Conservation (phyloP, 2,329 filamentous ascomycete species). For the Pyrenochaeta sp. region DNA sequence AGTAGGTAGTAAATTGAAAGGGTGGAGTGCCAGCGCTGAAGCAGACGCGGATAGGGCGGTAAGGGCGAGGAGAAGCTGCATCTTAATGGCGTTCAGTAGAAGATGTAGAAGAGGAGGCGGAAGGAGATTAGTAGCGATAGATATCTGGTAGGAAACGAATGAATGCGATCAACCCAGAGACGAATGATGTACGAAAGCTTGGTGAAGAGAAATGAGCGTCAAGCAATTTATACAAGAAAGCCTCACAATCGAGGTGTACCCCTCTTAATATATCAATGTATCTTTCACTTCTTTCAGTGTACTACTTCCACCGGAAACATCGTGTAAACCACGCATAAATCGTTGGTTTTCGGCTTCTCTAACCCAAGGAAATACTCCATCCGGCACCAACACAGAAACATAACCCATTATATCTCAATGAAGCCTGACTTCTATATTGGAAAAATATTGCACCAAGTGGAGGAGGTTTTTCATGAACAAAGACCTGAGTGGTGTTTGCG, state of each 20-base stretch:
- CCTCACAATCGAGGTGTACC: background rate
- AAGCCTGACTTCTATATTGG: background rate
- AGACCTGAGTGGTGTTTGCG: background rate
- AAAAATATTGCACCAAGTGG: background rate
- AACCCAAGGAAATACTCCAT: background rate
- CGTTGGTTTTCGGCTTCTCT: background rate
- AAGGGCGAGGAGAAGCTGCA: background rate
- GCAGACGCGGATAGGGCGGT: background rate
- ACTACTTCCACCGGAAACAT: background rate
- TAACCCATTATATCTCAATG: background rate
- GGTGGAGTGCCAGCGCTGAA: background rate
- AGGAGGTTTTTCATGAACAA: background rate
- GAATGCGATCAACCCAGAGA: background rate
- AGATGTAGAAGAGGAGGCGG: background rate
- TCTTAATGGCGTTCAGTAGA: background rate
- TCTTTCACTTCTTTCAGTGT: no score
- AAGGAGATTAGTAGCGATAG: background rate
- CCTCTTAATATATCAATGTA: background rate
- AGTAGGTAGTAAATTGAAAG: background rate
- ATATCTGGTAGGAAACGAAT: background rate
- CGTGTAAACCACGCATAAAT: background rate
- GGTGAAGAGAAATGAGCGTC: background rate
- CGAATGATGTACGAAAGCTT: background rate
- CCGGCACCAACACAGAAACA: background rate
- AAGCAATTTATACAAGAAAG: background rate